Conservation (phyloP, 768 basidiomycete species). For the Tremella mesenterica region DNA sequence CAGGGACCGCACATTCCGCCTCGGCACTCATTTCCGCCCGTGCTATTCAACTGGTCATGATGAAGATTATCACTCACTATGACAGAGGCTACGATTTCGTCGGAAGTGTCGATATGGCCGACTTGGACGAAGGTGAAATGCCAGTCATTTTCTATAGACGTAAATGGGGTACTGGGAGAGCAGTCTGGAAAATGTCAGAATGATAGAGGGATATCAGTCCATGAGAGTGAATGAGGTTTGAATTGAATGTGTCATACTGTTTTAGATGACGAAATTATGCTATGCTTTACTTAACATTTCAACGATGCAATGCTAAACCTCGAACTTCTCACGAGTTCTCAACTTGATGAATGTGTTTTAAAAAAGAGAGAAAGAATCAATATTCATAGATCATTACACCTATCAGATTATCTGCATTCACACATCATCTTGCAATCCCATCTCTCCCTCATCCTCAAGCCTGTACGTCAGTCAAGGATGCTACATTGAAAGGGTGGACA, state of each 20-base stretch:
- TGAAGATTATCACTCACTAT: conserved; percentile 29
- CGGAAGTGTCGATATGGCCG: conserved; percentile 33
- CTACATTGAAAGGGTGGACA: neutral
- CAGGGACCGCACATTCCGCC: conserved; percentile 34
- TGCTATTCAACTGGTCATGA: conserved; percentile 34
- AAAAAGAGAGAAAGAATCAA: no score
- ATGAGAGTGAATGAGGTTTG: no score
- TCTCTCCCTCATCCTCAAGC: neutral
- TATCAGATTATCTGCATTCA: no score
- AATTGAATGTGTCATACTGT: no score
- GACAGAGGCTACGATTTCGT: conserved; percentile 31
- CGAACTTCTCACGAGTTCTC: no score
- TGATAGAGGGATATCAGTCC: neutral
- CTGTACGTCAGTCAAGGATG: neutral
- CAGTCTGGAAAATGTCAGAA: conserved; percentile 2
- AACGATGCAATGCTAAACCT: no score
- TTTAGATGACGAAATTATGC: no score
- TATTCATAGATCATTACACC: no score
- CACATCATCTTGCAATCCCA: neutral
- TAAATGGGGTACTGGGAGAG: conserved; percentile 2
- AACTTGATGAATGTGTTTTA: no score
- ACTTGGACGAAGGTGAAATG: conserved; percentile 35
- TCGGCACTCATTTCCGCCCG: conserved; percentile 30
- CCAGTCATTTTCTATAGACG: conserved; percentile 28
- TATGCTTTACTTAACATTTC: no score